Evolutionary conservation across 2,329 filamentous ascomycete species (phyloP), one percentile per base, ranked within the genome.

Genomic region (Berkeleyomyces rouxiae): DNA sequence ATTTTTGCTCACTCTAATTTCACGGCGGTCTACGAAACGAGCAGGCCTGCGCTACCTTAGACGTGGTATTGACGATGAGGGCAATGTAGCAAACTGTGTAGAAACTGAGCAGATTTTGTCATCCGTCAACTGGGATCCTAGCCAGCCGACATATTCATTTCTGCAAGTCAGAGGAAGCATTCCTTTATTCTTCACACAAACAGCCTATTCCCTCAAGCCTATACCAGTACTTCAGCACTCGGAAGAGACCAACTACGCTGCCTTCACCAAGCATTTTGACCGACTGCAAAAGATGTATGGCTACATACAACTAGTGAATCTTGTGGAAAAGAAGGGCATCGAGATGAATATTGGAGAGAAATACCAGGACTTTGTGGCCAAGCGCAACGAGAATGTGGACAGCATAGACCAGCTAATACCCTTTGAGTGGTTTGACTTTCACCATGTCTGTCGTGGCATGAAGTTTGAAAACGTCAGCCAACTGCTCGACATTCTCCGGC

Each of bases 371-470:
- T 83, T 84, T 64, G 79, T 88, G 1, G 75, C 82, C 58, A 73
- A 76, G 33, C 76, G 92, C 61, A 95, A 93, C 66, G 78, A 85
- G 6, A 58, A 72, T 1, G 67, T 36, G n/a, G 42, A 31, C 16
- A 42, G 33, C 13, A 58, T 23, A 13, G 42, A 62, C 36, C 39
- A 64, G 23, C 44, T 58, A 1, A 68, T 72, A 6, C 79, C 77
- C 0, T 95, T 95, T 69, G 89, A 96, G 70, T 99, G 93, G 93
- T 99, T 97, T 68, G 93, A 99, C 70, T 99, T 99, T 69, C 93
- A 97, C 71, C 80, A 84, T 16, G 88, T 88, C 37, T 97, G 93
- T 70, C 86, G 90, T 13, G 93, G 93, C 0, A 96, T 99, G 92
- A 95, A 90, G 68, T 99, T 97, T 69, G 92, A 97, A 70, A 97